phyloP scores from a whole-genome alignment of 176 grass and related monocot genomes.

The Ampelocalamus luodianensis region DNA sequence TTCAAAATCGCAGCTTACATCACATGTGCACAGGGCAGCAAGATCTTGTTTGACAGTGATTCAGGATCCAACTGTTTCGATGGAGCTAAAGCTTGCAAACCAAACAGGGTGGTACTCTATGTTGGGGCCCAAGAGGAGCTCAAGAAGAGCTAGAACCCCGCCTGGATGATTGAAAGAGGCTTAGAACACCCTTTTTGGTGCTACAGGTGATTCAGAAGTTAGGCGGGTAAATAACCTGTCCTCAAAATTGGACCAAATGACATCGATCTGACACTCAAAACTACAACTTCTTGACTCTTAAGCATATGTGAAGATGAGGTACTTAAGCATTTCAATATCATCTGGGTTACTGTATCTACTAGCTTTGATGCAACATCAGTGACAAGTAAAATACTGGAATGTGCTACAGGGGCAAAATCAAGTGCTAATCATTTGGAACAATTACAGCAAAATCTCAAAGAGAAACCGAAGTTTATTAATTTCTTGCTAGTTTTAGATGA shows the following conservation, averaged over 20 bases:
- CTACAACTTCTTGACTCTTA: background rate
- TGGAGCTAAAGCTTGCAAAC: slow-evolving; percentile 23
- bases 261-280: background rate
- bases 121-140: background rate
- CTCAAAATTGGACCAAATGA: slow-evolving; percentile 1
- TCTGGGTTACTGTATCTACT: background rate
- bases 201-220: slow-evolving; percentile 20
- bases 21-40: background rate
- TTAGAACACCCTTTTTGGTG: background rate
- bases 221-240: slow-evolving; percentile 2
- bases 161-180: background rate
- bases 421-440: background rate
- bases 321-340: background rate
- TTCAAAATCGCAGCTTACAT: background rate
- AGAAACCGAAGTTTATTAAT: background rate
- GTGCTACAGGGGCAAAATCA: background rate
- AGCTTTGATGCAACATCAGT: background rate
- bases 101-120: background rate
- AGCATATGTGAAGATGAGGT: background rate
- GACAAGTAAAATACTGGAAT: background rate
- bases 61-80: background rate
- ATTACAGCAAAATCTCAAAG: slow-evolving; percentile 34
- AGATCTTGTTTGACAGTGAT: background rate
- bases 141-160: slow-evolving; percentile 5
- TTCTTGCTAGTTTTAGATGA: slow-evolving; percentile 60